Conservation (phyloP, 768 basidiomycete species). For the Pisolithus marmoratus region DNA sequence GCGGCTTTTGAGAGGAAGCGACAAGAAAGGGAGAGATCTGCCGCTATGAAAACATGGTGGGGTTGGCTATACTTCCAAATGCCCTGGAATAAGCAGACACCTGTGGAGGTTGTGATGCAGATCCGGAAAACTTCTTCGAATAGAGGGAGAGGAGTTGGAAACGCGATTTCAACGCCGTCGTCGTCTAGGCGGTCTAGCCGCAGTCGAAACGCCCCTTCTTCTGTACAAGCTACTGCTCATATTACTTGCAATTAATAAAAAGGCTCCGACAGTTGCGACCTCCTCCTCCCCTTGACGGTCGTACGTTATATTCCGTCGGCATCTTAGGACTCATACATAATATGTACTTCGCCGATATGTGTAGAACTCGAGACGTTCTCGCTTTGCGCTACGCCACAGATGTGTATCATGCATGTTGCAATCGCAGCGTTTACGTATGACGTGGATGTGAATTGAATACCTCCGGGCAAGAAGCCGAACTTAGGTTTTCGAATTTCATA, state of each 20-base stretch:
- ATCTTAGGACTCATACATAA: too few species aligned
- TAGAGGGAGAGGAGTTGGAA: constrained; percentile 21
- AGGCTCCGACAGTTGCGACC: constrained; percentile 11
- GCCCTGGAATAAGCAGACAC: constrained; percentile 21
- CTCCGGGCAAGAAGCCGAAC: constrained; percentile 24
- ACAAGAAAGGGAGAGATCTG: constrained; percentile 53
- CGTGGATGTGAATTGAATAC: constrained; percentile 18
- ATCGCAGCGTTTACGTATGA: constrained; percentile 10
- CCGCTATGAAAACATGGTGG: constrained; percentile 23
- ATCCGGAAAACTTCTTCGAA: constrained; percentile 17
- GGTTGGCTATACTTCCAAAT: constrained; percentile 26
- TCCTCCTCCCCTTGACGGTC: constrained; percentile 8
- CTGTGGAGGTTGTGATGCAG: constrained; percentile 11
- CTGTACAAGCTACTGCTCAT: constrained; percentile 15
- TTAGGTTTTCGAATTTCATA: constrained; percentile 30
- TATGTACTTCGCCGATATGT: too few species aligned
- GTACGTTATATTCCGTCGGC: background rate
- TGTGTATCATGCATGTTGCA: background rate
- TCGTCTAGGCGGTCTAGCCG: constrained; percentile 30
- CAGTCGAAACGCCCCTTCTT: constrained; percentile 19
- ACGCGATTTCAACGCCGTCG: constrained; percentile 24
- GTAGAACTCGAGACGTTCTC: background rate
- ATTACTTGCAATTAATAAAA: constrained; percentile 24
- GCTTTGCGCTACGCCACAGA: background rate
- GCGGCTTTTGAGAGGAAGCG: constrained; percentile 77